phyloP scores from a whole-genome alignment of 129 eudicot genomes.

The Mikania micrantha region DNA sequence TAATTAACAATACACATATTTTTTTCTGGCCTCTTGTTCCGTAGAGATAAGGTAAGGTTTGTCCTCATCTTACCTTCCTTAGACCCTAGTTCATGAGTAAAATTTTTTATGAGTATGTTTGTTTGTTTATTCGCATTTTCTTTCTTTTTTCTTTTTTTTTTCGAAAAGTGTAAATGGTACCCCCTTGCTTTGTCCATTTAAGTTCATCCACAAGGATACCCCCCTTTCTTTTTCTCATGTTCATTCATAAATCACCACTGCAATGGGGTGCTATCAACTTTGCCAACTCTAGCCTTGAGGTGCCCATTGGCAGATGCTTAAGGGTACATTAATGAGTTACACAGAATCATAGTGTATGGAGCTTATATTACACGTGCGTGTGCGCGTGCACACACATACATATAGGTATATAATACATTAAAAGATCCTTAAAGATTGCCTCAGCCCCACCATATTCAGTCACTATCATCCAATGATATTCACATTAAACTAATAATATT shows the following conservation, averaged over 20 bases:
- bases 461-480: constrained; percentile 40
- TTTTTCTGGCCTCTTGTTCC: too few relatives aligned
- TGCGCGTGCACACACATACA: too few relatives aligned
- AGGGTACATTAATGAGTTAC: constrained; percentile 5
- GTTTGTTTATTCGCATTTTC: too few relatives aligned
- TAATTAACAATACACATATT: too few relatives aligned
- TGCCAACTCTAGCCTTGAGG: neutral
- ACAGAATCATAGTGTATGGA: neutral
- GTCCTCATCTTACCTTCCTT: too few relatives aligned
- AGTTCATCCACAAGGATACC: neutral
- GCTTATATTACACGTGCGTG: too few relatives aligned
- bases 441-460: constrained; percentile 35
- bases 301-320: constrained; percentile 5
- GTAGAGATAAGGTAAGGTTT: too few relatives aligned
- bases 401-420: neutral
- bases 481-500: constrained; percentile 10
- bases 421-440: constrained; percentile 28
- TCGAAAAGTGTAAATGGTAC: neutral
- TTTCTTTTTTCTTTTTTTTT: too few relatives aligned
- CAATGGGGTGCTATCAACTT: neutral
- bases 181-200: too few relatives aligned
- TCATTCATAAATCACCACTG: neutral
- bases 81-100: too few relatives aligned
- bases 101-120: too few relatives aligned
- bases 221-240: neutral